These are phyloP conservation scores for Salvia hispanica DNA, from an alignment of 257 asterid species.

Conservation along the genomic window DNA sequence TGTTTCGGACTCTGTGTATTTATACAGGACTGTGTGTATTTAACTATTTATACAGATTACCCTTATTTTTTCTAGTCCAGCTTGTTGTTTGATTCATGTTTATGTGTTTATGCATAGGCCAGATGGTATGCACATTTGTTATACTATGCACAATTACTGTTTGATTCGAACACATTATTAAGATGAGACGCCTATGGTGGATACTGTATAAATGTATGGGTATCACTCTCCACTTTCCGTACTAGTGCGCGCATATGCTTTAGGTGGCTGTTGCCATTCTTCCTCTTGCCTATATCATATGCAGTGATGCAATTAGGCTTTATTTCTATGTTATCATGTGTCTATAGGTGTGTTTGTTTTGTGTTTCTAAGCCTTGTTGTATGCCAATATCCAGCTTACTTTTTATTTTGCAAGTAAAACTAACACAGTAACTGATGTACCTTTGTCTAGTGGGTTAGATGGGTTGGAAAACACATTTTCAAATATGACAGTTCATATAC, in stretches of 20 bases:
- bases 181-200: neutral
- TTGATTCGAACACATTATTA: constrained; percentile 1
- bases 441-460: constrained; percentile 13
- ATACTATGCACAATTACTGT: neutral
- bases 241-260: constrained; percentile 8
- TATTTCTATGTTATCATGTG: neutral
- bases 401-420: constrained; percentile 3
- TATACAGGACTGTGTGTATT: neutral
- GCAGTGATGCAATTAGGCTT: constrained; percentile 23
- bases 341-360: neutral
- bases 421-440: constrained; percentile 3
- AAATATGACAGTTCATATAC: neutral
- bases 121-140: neutral
- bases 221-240: constrained; percentile 9
- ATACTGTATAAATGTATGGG: neutral
- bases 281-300: neutral
- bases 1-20: neutral
- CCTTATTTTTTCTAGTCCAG: neutral
- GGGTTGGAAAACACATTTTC: constrained; percentile 10
- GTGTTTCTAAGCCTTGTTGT: neutral
- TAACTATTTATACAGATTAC: neutral
- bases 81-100: constrained; percentile 8
- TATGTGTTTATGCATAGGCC: constrained; percentile 1
- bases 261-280: constrained; percentile 1
- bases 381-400: neutral